phyloP scores from a whole-genome alignment of 257 asterid species.

The Echites panduratus region DNA sequence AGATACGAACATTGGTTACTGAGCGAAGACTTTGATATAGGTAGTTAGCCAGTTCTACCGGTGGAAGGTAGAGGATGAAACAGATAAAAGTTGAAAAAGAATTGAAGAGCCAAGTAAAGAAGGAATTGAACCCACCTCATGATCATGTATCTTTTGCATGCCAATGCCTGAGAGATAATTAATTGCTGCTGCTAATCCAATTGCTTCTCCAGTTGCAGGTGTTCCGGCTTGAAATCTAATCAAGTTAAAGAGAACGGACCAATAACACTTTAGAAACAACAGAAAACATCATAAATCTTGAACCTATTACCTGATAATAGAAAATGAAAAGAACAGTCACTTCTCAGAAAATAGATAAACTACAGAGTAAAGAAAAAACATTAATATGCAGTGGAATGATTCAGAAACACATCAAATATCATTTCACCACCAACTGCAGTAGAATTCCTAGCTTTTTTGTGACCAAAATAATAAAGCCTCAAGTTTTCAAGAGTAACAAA shows the following conservation, averaged over 20 bases:
- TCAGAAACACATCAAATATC: conserved; percentile 87
- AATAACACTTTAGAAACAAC: background rate
- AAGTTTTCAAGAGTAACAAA: background rate
- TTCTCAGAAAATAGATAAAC: background rate
- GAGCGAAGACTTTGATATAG: conserved; percentile 50
- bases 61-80: conserved; percentile 16
- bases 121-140: conserved; percentile 50
- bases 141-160: conserved; percentile 83
- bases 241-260: background rate
- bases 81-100: too few relatives aligned
- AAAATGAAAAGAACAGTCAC: background rate
- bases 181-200: conserved; percentile 86
- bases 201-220: conserved; percentile 92
- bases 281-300: background rate
- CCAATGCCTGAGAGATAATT: conserved; percentile 83
- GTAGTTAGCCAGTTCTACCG: conserved; percentile 68
- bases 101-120: background rate
- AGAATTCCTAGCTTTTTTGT: too few relatives aligned
- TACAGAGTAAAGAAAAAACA: too few relatives aligned
- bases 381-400: conserved; percentile 45
- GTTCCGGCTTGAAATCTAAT: conserved; percentile 95
- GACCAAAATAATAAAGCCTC: too few relatives aligned
- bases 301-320: background rate
- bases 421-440: conserved; percentile 94
- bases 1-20: conserved; percentile 55